phyloP scores from a whole-genome alignment of 371 early-diverging fungal genomes.

The Apophysomyces trapeziformis region DNA sequence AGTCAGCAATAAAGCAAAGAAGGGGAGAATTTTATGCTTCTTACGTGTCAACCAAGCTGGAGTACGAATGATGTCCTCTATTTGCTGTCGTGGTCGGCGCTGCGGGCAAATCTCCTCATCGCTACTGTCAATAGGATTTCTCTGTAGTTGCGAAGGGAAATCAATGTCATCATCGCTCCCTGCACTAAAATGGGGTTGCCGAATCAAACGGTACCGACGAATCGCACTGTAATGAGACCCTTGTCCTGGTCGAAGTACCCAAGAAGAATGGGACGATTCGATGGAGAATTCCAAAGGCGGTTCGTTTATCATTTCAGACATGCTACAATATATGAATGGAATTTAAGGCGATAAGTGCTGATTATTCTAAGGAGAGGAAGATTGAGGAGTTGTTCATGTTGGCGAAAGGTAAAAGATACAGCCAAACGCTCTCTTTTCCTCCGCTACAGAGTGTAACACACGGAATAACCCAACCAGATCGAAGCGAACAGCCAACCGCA shows the following conservation, averaged over 20 bases:
- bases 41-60: background rate
- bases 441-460: conserved; percentile 8
- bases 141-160: background rate
- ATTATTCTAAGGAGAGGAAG: background rate
- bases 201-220: conserved; percentile 1
- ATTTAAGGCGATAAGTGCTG: background rate
- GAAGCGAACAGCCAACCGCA: background rate
- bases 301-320: background rate
- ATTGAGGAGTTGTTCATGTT: background rate
- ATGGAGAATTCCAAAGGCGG: background rate
- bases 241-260: conserved; percentile 1
- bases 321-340: background rate
- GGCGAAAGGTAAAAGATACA: too few species aligned
- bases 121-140: background rate
- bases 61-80: too few species aligned
- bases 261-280: background rate
- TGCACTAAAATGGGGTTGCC: background rate
- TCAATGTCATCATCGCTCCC: conserved; percentile 3
- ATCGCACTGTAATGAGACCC: background rate
- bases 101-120: background rate
- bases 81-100: background rate
- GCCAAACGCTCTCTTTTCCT: background rate
- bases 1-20: background rate
- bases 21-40: background rate
- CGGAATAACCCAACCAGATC: background rate